Base-by-base conservation (phyloP, 1,284 basidiomycete species). In the Phenoliferia sp. region DNA sequence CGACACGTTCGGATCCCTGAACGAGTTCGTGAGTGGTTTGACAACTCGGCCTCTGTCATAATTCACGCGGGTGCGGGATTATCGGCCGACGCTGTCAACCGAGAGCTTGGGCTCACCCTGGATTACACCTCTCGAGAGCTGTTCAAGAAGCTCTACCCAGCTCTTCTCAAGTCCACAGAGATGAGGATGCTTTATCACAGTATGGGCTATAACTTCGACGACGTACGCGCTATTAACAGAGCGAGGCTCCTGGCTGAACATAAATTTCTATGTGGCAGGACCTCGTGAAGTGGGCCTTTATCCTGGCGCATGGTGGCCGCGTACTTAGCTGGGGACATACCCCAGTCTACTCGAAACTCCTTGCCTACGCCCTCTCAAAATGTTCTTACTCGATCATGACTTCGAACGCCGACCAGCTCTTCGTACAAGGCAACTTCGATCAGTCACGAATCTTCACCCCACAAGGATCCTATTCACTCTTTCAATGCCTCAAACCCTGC, bases 401-500 rank as follows among this genome's bases (percentile, higher is more conserved):
- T 28, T 71, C 69, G 9, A 68, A 68, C 54, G 67, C 67, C 35
- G 66, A 71, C 57, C 10, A 54, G 7, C 62, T 71, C 32, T 71
- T 71, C 62, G 5, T 22, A 33, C 63, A 62, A 32, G 62, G 62
- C n/a, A 60, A 62, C 29, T 71, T 71, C 60, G 36, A 31, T 26
- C 28, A 58, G 7, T 1, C 29, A 2, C 63, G 39, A 1, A 19
- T 65, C 59, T 62, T 22, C 52, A 67, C 63, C 33, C 63, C 62
- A 9, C 65, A 72, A 34, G 67, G 66, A 22, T 39, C 52, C 54
- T 69, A 67, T 59, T 36, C 65, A 31, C 26, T 54, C 33, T 59
- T 69, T 56, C 70, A 69, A 54, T 72, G 70, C 54, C 59, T 67
- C 34, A 7, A 19, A 17, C 66, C 44, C 60, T 56, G 28, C 33